phyloP scores from a whole-genome alignment of 805 yeast genomes.

The Hanseniaspora lachancei region DNA sequence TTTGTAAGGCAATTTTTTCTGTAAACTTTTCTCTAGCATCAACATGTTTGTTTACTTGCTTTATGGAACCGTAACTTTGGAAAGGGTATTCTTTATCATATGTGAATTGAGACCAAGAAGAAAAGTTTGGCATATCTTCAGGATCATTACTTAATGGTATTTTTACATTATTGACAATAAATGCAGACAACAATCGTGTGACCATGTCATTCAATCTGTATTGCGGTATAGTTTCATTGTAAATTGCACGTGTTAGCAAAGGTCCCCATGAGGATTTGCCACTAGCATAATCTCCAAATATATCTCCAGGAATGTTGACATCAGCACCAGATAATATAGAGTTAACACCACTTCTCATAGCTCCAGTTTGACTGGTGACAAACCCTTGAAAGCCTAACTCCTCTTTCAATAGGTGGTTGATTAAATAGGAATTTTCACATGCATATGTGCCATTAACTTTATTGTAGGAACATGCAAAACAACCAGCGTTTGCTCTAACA shows the following conservation, averaged over 20 bases:
- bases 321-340: conserved; percentile 49
- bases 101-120: conserved; percentile 46
- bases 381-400: conserved; percentile 57
- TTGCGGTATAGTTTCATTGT: conserved; percentile 42
- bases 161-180: conserved; percentile 33
- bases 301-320: conserved; percentile 54
- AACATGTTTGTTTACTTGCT: conserved; percentile 40
- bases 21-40: conserved; percentile 40
- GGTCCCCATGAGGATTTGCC: conserved; percentile 50
- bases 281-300: conserved; percentile 39
- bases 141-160: conserved; percentile 29
- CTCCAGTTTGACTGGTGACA: conserved; percentile 59
- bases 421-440: conserved; percentile 44
- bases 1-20: conserved; percentile 37
- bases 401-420: conserved; percentile 44
- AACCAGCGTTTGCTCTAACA: conserved; percentile 45
- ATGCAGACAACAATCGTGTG: conserved; percentile 44
- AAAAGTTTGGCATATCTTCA: conserved; percentile 38
- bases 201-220: conserved; percentile 50
- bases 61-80: conserved; percentile 42
- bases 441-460: conserved; percentile 44
- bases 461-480: conserved; percentile 51
- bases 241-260: conserved; percentile 39
- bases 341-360: conserved; percentile 44
- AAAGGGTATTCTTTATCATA: conserved; percentile 43